Evolutionary conservation across 768 basidiomycete genomes (phyloP), one percentile per base, ranked within the genome.

Genomic region (Candolleomyces efflorescens): DNA sequence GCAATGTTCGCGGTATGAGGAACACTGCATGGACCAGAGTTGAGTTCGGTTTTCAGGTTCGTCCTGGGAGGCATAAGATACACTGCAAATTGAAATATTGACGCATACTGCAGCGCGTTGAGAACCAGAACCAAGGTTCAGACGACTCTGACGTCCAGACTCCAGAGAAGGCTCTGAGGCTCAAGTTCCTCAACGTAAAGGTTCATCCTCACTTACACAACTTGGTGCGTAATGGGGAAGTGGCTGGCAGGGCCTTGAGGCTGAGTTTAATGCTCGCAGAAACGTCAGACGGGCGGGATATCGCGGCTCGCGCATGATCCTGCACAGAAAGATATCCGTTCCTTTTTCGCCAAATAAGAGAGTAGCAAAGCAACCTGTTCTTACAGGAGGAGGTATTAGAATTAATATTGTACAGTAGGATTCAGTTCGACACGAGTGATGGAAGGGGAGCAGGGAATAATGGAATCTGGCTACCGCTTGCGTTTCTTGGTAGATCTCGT

Each of bases 11-110:
- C 54, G 83, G 85, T 20, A 73, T 90, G 63, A 64, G 69, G 60
- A 92, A 91, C 60, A 91, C 89, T 0, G 89, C 78, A 5, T 90
- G 88, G 87, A 81, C 82, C 13, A 78, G 81, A 60, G 70, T 90
- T 0, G 71, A 79, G 43, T 69, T 77, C 52, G 73, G 75, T 72
- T 63, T 64, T 38, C 55, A 59, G 45, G 83, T 82, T 52, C 48
- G 60, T 58, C 9, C 41, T 38, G 69, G 17, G 56, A 44, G 26
- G 26, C 6, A 3, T 36, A 20, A 32, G 32, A 5, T 7, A 32
- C 2, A 7, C 13, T 12, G 46, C 18, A 18, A 46, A 4, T 17
- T 2, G n/a, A 23, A 4, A 18, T 4, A 17, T 26, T 18, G 5
- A 27, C 49, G 24, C 7, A 7, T 26, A 24, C 24, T 4, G 49